Base-by-base conservation (phyloP, 2,329 filamentous ascomycete genomes). In the Blastomyces parvus region DNA sequence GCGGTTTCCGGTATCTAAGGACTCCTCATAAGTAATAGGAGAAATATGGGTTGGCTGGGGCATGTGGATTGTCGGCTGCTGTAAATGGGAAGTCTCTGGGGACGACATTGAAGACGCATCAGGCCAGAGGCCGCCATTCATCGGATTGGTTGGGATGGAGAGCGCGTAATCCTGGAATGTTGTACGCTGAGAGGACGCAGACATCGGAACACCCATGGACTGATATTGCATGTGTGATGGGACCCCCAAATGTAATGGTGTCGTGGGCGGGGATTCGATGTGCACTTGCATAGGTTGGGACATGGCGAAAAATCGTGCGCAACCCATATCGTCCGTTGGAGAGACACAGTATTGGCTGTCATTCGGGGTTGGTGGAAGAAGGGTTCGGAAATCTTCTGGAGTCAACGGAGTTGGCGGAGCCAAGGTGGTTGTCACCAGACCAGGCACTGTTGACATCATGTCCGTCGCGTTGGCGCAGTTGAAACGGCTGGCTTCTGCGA, bases 381-480 rank as follows among this genome's bases (percentile, higher is more conserved):
- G 70, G 59, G 76, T 70, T 61, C 77, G 74, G 57, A 78, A 65
- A 61, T 77, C 75, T 58, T 78, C 75, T 9, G 77, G 77, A 14
- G 76, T 78, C 64, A 78, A 68, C 7, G 78, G 77, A 11, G 77
- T 79, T 48, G 76, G 76, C 25, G 78, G 78, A 52, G 77, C 75
- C 62, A 78, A 64, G 22, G 68, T 72, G 14, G 70, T 70, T 2
- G 73, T 70, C 9, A 76, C 75, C 42, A 73, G 7, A 70, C 72
- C 59, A 71, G 75, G 65, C 19, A 64, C 62, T 74, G 70, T 70
- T 40, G 69, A 67, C 38, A 69, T 70, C 64, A 74, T 70, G 56
- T 76, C 73, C 11, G 73, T 69, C 64, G 73, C 60, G 42, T 59
- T 77, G 53, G 69, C 67, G 14, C 69, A 67, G 63, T 73, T 72